Base-by-base conservation (phyloP, 2,329 filamentous ascomycete genomes). In the Paecilomyces variotii region DNA sequence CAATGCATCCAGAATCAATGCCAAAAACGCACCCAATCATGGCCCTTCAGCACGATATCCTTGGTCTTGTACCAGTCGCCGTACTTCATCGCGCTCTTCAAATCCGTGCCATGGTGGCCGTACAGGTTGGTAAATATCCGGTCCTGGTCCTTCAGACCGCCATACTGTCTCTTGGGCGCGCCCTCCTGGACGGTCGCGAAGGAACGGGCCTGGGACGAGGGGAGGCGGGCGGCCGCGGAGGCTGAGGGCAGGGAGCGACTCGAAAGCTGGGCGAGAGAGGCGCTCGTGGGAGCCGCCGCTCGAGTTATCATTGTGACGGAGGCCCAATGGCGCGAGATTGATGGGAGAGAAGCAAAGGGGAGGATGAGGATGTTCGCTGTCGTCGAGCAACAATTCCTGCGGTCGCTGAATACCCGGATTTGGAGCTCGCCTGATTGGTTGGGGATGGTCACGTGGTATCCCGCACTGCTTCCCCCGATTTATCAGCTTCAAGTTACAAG, bases 51-150 rank as follows among this genome's bases (percentile, higher is more conserved):
- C 60, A 99, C 78, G 59, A 99, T 99, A 76, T 99, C 94, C 84
- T 99, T 99, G 58, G 94, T 99, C 84, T 95, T 96, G 82, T 99
- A 86, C 94, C 94, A 99, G 77, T 97, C 94, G 68, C 94, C 94
- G 83, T 96, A 96, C 80, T 96, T 96, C 87, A 91, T 92, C 57
- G 94, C 92, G 72, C 87, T 91, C 82, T 94, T 93, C 68, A 99
- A 80, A 76, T 97, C 92, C 63, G 91, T 84, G 56, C 91, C 91
- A 79, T 90, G 91, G 74, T 94, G 91, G 70, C 91, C 87, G 80
- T 99, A 99, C 60, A 99, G 84, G 80, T 99, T 99, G 81, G 96
- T 92, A 80, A 99, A 99, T 78, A 99, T 99, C 70, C 94, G 87
- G 80, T 99, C 94, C 80, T 97, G 91, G 76, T 99, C 94, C 79